Evolutionary conservation across 768 basidiomycete species (phyloP).

Genomic region (Trichaptum fuscoviolaceum): DNA sequence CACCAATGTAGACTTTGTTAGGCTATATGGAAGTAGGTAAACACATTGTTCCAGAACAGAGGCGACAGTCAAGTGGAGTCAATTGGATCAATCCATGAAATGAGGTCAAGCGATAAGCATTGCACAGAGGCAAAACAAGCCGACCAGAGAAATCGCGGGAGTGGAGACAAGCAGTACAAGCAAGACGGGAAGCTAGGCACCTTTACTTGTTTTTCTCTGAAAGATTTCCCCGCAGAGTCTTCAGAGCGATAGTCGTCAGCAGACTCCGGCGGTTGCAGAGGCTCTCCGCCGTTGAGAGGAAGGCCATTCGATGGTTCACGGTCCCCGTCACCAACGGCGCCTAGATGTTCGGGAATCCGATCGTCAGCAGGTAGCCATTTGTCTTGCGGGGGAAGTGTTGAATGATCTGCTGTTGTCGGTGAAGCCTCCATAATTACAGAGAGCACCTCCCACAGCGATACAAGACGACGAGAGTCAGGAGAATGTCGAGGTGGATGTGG

Average conservation of each 20-base stretch:
- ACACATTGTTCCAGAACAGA: constrained; percentile 34
- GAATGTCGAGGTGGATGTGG: not conserved
- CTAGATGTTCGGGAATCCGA: constrained; percentile 12
- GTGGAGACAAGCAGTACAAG: constrained; percentile 9
- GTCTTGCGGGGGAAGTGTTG: constrained; percentile 12
- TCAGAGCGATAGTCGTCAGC: constrained; percentile 5
- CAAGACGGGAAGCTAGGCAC: constrained; percentile 54
- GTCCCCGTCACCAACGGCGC: constrained; percentile 13
- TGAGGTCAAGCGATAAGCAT: constrained; percentile 24
- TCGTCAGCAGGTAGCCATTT: constrained; percentile 20
- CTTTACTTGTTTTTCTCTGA: constrained; percentile 77
- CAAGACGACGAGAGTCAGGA: not conserved
- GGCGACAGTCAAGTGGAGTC: constrained; percentile 22
- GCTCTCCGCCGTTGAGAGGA: not conserved
- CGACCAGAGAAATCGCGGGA: constrained; percentile 20
- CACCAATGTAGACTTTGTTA: constrained; percentile 91
- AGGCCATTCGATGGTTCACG: constrained; percentile 2
- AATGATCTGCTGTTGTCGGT: constrained; percentile 14
- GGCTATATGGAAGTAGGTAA: constrained; percentile 75
- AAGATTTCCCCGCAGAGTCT: constrained; percentile 2
- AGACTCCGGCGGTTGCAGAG: not conserved
- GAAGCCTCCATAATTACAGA: constrained; percentile 18
- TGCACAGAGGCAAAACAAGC: constrained; percentile 32
- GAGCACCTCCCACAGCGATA: constrained; percentile 6
- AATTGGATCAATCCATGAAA: constrained; percentile 32